A percentile compares a stretch with the other conserved stretches of the same genome.
Evolutionary conservation across 495 filamentous ascomycete genomes (phyloP).

Genomic region (Xylaria telfairii): DNA sequence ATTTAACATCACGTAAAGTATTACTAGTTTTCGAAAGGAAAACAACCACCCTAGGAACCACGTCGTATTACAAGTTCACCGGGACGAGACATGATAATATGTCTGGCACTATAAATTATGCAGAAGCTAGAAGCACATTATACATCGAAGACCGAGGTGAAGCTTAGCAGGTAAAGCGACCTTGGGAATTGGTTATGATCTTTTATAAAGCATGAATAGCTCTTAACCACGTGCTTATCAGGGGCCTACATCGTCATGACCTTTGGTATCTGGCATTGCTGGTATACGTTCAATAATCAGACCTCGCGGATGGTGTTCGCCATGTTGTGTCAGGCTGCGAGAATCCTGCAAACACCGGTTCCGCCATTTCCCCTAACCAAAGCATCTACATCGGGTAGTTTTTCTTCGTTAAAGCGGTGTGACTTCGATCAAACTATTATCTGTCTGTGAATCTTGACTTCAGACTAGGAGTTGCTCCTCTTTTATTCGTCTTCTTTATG

Average conservation of each 20-base stretch:
- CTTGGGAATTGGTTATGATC: neutral
- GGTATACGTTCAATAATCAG: neutral
- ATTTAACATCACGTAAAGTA: neutral
- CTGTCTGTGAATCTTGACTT: neutral
- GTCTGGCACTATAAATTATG: neutral
- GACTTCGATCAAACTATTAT: neutral
- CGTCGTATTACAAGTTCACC: neutral
- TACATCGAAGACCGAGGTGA: neutral
- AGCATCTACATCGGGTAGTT: neutral
- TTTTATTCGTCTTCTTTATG: neutral
- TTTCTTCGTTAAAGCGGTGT: conserved; percentile 9
- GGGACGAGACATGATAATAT: neutral
- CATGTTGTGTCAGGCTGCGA: neutral
- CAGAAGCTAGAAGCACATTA: neutral
- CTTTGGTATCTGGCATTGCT: neutral
- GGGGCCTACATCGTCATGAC: neutral
- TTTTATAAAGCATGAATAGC: neutral
- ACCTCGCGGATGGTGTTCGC: no score
- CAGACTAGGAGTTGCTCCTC: neutral
- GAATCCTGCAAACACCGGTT: neutral
- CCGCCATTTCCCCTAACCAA: conserved; percentile 6
- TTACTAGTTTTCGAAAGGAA: neutral
- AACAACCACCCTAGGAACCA: neutral
- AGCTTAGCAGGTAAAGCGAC: neutral
- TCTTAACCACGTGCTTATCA: neutral